These are phyloP conservation scores for Trypanosoma boissoni DNA, from an alignment of 208 protist genomes.

Conservation along the genomic window DNA sequence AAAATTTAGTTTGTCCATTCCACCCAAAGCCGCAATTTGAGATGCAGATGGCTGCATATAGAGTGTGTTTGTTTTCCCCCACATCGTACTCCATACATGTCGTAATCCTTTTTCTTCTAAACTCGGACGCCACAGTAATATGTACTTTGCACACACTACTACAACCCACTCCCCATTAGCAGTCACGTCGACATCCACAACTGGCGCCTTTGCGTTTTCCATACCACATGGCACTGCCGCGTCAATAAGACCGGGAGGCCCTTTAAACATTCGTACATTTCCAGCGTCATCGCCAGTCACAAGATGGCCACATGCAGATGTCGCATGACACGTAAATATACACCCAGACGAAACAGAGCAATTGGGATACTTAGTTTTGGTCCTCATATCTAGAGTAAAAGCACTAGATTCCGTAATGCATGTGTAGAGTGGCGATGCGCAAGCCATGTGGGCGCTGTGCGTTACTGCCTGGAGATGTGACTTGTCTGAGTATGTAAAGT, in stretches of 20 bases:
- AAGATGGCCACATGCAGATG: constrained; percentile 46
- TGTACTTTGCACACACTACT: constrained; percentile 31
- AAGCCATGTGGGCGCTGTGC: constrained; percentile 45
- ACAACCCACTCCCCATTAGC: constrained; percentile 57
- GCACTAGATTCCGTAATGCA: constrained; percentile 47
- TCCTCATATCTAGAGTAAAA: constrained; percentile 62
- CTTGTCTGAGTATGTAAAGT: constrained; percentile 27
- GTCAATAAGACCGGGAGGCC: constrained; percentile 44
- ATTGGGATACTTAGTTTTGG: constrained; percentile 39
- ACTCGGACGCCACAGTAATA: constrained; percentile 46
- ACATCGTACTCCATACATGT: constrained; percentile 43
- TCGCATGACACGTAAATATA: constrained; percentile 61
- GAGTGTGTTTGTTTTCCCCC: constrained; percentile 38
- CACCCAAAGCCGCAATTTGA: constrained; percentile 42
- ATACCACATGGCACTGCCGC: constrained; percentile 37
- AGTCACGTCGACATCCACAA: constrained; percentile 55
- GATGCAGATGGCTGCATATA: constrained; percentile 37
- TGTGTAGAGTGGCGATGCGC: constrained; percentile 40
- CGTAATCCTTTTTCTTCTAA: constrained; percentile 32
- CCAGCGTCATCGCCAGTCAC: constrained; percentile 51
- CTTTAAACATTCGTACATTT: constrained; percentile 56
- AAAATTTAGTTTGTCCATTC: constrained; percentile 37
- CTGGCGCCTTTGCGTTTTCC: constrained; percentile 57
- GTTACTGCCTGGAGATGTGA: constrained; percentile 24
- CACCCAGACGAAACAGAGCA: constrained; percentile 33